Evolutionary conservation across 192 early-diverging fungal species (phyloP).

Genomic region (Backusella morwellensis): DNA sequence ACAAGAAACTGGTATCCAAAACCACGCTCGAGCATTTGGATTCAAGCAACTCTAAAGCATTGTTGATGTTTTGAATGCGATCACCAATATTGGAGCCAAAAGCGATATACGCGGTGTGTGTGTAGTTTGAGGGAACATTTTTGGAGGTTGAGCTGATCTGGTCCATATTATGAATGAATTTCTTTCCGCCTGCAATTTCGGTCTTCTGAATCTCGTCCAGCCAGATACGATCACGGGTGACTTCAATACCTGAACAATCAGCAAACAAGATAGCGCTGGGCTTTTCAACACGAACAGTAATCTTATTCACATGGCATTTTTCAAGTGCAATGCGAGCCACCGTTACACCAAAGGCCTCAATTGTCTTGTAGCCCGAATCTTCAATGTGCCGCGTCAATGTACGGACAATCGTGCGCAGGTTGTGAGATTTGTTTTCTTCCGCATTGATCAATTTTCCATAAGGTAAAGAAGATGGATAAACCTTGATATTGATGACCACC

Average conservation of each 20-base stretch:
- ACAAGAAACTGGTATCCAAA: slow-evolving; percentile 92
- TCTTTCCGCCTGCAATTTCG: slow-evolving; percentile 28
- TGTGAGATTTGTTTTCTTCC: slow-evolving; percentile 73
- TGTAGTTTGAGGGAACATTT: slow-evolving; percentile 35
- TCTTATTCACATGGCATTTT: slow-evolving; percentile 83
- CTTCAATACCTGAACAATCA: slow-evolving; percentile 84
- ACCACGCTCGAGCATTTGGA: slow-evolving; percentile 43
- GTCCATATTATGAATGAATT: neutral
- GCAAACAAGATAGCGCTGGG: slow-evolving; percentile 94
- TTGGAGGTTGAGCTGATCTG: slow-evolving; percentile 8
- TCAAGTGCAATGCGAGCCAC: slow-evolving; percentile 76
- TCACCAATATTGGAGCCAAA: slow-evolving; percentile 93
- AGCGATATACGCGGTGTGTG: slow-evolving; percentile 74
- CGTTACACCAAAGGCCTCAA: slow-evolving; percentile 90
- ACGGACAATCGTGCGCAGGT: slow-evolving; percentile 88
- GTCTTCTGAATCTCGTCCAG: slow-evolving; percentile 13
- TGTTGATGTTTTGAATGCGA: slow-evolving; percentile 72
- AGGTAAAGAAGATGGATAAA: slow-evolving; percentile 50
- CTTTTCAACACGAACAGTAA: slow-evolving; percentile 90
- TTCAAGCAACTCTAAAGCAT: slow-evolving; percentile 63
- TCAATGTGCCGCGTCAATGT: slow-evolving; percentile 80
- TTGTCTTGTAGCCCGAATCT: slow-evolving; percentile 84
- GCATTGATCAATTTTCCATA: slow-evolving; percentile 21
- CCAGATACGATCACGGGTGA: slow-evolving; percentile 65
- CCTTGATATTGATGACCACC: slow-evolving; percentile 76